Conservation (phyloP, 257 asterid species). For the Lantana camara region DNA sequence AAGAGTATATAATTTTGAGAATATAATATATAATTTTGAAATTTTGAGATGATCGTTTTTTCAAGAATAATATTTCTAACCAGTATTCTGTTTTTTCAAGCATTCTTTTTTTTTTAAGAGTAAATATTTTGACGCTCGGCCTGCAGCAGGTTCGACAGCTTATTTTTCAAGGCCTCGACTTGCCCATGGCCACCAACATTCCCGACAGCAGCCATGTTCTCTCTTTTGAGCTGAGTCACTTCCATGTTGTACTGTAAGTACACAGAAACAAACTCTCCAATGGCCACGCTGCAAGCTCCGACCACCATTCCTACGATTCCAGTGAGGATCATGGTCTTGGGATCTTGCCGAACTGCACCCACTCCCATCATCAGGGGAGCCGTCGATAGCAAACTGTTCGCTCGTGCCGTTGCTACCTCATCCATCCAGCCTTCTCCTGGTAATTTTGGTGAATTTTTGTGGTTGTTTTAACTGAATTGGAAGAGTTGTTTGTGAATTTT, state of each 20-base stretch:
- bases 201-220: neutral
- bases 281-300: slow-evolving; percentile 85
- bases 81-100: too few species aligned
- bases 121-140: too few species aligned
- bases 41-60: too few species aligned
- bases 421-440: too few species aligned
- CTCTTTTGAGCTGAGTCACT: slow-evolving; percentile 55
- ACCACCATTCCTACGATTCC: slow-evolving; percentile 63
- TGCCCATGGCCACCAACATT: neutral
- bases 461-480: too few species aligned
- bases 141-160: slow-evolving; percentile 56
- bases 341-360: slow-evolving; percentile 59
- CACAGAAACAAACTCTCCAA: slow-evolving; percentile 74
- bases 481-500: too few species aligned
- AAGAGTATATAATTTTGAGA: too few species aligned
- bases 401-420: too few species aligned
- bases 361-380: slow-evolving; percentile 75
- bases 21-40: too few species aligned
- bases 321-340: slow-evolving; percentile 60
- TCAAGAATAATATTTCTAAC: too few species aligned
- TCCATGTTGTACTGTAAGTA: slow-evolving; percentile 65
- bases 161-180: slow-evolving; percentile 23
- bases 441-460: too few species aligned
- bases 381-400: slow-evolving; percentile 63
- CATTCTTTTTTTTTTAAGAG: too few species aligned